Base-by-base conservation (phyloP, 768 basidiomycete species). In the Phaeotremella fagi region DNA sequence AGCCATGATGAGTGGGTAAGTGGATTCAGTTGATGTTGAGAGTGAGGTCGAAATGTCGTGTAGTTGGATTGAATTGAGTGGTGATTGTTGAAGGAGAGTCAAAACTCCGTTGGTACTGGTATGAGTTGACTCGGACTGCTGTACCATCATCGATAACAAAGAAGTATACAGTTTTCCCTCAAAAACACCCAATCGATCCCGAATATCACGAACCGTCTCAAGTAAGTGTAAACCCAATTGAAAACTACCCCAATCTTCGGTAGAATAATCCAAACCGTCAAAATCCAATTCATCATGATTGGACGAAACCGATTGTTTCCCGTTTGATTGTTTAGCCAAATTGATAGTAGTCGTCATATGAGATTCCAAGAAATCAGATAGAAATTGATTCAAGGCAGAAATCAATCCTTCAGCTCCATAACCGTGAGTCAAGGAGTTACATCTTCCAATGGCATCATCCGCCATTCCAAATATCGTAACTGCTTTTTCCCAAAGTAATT, bases 211-310 rank as follows among this genome's bases (percentile, higher is more conserved):
- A 24, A 85, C 86, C 28, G 87, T 83, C n/a, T 87, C 83, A 35
- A 97, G 81, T 33, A 92, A 79, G 68, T 90, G 88, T 14, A 97
- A 75, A 1, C 83, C 83, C 11, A 82, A 75, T 72, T 95, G 92
- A 52, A 97, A 90, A 25, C 83, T 79, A 1, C 83, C 80, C 89
- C 90, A 95, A 73, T 98, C 92, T 52, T 89, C 83, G 3, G 84
- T 77, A 1, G 87, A 85, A 66, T 95, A 97, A 75, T 98, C 88
- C 20, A 79, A 55, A 20, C 79, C 77, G 25, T 76, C 74, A 29
- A 91, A 77, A 45, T 90, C 89, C 41, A 75, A 53, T 46, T 77
- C 75, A 50, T 75, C 73, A 41, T 11, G 38, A 6, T 7, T 54
- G 7, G 38, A 41, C n/a, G n/a, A n/a, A n/a, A n/a, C n/a, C 9